phyloP scores from a whole-genome alignment of 768 basidiomycete species.

The Hydnomerulius pinastri region DNA sequence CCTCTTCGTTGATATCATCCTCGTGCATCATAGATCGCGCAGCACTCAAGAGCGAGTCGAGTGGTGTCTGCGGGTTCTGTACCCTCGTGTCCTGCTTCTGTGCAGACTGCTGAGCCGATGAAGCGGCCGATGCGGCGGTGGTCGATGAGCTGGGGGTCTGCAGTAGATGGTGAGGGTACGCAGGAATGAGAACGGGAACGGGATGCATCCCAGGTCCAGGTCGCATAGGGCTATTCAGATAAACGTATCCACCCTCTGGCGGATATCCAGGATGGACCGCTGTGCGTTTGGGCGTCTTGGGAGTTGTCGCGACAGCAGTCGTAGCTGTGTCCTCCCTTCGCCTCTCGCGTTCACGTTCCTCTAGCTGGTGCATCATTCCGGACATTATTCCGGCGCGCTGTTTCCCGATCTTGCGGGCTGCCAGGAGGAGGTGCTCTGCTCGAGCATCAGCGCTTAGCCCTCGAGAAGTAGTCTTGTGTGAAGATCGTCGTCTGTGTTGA shows the following conservation, averaged over 20 bases:
- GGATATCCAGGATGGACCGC: conserved; percentile 27
- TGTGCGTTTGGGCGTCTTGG: conserved; percentile 32
- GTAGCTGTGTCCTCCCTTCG: conserved; percentile 24
- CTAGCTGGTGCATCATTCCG: conserved; percentile 44
- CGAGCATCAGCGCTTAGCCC: conserved; percentile 62
- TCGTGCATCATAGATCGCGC: conserved; percentile 58
- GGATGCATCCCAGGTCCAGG: conserved; percentile 28
- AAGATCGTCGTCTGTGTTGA: conserved; percentile 25
- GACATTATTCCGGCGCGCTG: conserved; percentile 58
- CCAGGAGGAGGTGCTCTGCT: conserved; percentile 68
- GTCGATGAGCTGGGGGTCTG: conserved; percentile 36
- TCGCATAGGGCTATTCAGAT: conserved; percentile 28
- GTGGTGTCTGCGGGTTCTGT: conserved; percentile 44
- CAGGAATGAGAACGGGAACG: conserved; percentile 32
- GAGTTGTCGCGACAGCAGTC: conserved; percentile 22
- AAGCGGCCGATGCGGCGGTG: conserved; percentile 27
- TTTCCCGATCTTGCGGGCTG: conserved; percentile 68
- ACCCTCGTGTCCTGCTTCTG: conserved; percentile 15
- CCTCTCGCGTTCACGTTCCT: conserved; percentile 33
- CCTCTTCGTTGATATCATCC: conserved; percentile 28
- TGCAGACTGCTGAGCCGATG: conserved; percentile 18
- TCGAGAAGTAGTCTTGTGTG: conserved; percentile 27
- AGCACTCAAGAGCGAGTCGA: conserved; percentile 63
- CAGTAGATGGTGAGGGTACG: conserved; percentile 29
- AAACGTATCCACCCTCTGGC: conserved; percentile 29